Base-by-base conservation (phyloP, 2,329 filamentous ascomycete species). In the Aspergillus sp. region DNA sequence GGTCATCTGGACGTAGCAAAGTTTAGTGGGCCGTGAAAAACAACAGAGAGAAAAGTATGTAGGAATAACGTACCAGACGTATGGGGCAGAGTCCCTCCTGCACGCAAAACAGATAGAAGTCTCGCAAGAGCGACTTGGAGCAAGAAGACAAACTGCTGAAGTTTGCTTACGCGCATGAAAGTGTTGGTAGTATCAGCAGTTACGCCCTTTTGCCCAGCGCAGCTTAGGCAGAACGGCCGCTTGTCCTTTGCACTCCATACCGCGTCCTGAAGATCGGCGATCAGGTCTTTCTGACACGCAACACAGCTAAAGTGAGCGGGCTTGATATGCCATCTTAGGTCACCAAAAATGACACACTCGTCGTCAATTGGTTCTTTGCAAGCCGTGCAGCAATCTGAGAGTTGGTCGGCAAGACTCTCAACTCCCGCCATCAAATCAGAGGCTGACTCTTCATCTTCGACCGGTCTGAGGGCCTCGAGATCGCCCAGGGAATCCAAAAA, bases 121-220 rank as follows among this genome's bases (percentile, higher is more conserved):
- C 93, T 79, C 26, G 93, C 93, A 53, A 98, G 79, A 12, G 93
- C 93, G 19, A 98, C 93, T 58, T 88, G 83, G 33, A 98, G 76
- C 13, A 98, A 74, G 66, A 96, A 96, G 5, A 96, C 84, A 62
- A 95, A 98, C 71, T 98, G 91, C 61, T 93, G 86, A 43, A 98
- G 74, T 64, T 94, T 90, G 12, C 88, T 88, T 32, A 96, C 81
- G 48, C 82, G 80, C 48, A 84, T 78, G 58, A 96, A 88, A 0
- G 78, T 79, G n/a, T 68, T 70, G 47, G 75, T 69, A 2, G 72
- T 70, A 48, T 83, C 82, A 7, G 77, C 73, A 40, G 74, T 73
- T 53, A 76, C 75, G n/a, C 64, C 61, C 39, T 61, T 62, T 29
- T 69, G 64, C 47, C 68, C 56, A 33, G 72, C 77, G 61, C 89